phyloP scores from a whole-genome alignment of 78 protist genomes.

The Bodo saltans region DNA sequence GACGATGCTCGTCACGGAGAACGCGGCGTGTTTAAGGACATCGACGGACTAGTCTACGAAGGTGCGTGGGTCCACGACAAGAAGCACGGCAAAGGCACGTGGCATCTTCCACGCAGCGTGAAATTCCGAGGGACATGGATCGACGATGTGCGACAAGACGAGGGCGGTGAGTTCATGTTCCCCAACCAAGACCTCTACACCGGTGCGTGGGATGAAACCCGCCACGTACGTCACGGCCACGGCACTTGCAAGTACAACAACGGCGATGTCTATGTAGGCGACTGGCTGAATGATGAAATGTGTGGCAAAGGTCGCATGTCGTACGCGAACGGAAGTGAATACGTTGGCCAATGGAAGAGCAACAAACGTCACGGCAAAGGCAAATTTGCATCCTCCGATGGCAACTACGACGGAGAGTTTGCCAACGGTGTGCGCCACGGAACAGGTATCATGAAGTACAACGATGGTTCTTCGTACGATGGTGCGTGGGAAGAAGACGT shows the following conservation, averaged over 20 bases:
- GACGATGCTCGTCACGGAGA: conserved; percentile 4
- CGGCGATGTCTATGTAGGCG: conserved; percentile 1
- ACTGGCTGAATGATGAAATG: conserved; percentile 15
- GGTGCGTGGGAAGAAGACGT: conserved; percentile 28
- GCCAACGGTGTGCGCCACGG: conserved; percentile 12
- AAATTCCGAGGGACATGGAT: conserved; percentile 27
- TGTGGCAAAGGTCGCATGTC: neutral
- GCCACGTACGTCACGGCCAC: conserved; percentile 13
- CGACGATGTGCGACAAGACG: neutral
- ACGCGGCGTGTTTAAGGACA: neutral
- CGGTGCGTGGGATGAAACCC: conserved; percentile 44
- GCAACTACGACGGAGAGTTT: conserved; percentile 39
- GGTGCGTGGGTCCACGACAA: conserved; percentile 8
- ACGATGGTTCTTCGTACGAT: neutral
- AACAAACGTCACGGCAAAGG: conserved; percentile 31
- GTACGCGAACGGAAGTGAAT: neutral
- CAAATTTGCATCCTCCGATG: conserved; percentile 2
- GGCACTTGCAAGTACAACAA: conserved; percentile 15
- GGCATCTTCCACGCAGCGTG: conserved; percentile 24
- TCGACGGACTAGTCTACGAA: neutral
- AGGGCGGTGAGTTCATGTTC: conserved; percentile 1
- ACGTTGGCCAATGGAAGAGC: conserved; percentile 8
- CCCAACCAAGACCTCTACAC: neutral
- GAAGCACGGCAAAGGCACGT: conserved; percentile 21
- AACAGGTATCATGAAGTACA: neutral